Percentiles rank a stretch among this genome's conserved stretches.
phyloP scores from a whole-genome alignment of 2,329 filamentous ascomycete species.

The Leptographium radiaticola region DNA sequence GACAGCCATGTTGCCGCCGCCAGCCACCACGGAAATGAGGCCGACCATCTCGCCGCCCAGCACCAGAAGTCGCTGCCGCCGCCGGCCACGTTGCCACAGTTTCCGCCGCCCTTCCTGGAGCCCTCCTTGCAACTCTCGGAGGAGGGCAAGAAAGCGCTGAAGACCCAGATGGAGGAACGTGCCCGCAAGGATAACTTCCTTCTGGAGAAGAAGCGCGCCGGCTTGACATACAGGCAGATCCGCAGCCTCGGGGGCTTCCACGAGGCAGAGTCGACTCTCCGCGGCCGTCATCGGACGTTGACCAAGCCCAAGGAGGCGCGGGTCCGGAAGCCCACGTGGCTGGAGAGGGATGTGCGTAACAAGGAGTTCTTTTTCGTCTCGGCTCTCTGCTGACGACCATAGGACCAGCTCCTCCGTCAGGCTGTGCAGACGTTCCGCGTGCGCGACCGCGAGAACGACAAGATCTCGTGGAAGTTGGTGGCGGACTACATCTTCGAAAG shows the following conservation, averaged over 20 bases:
- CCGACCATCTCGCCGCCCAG: too few species aligned
- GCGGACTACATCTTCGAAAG: constrained; percentile 36
- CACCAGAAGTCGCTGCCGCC: neutral
- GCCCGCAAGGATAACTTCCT: constrained; percentile 33
- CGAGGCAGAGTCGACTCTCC: constrained; percentile 59
- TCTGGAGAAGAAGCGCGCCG: constrained; percentile 37
- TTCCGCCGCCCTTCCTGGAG: neutral
- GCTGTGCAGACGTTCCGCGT: constrained; percentile 25
- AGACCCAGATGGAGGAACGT: constrained; percentile 4
- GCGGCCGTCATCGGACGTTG: constrained; percentile 52
- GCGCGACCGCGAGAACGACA: constrained; percentile 19
- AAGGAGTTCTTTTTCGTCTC: neutral
- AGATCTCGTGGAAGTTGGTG: constrained; percentile 44
- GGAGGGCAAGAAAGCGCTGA: neutral
- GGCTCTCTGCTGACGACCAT: neutral
- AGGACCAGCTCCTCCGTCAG: constrained; percentile 31
- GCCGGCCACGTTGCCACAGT: neutral
- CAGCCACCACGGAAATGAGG: too few species aligned
- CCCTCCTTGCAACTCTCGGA: neutral
- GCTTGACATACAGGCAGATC: constrained; percentile 55
- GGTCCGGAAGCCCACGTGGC: constrained; percentile 55
- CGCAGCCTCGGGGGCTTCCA: constrained; percentile 37
- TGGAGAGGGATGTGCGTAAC: constrained; percentile 45
- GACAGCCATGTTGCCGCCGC: too few species aligned
- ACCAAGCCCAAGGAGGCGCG: constrained; percentile 50